A percentile compares a stretch with the other conserved stretches of the same genome.
Conservation (phyloP, 768 basidiomycete genomes). For the Termitomyces sp. region DNA sequence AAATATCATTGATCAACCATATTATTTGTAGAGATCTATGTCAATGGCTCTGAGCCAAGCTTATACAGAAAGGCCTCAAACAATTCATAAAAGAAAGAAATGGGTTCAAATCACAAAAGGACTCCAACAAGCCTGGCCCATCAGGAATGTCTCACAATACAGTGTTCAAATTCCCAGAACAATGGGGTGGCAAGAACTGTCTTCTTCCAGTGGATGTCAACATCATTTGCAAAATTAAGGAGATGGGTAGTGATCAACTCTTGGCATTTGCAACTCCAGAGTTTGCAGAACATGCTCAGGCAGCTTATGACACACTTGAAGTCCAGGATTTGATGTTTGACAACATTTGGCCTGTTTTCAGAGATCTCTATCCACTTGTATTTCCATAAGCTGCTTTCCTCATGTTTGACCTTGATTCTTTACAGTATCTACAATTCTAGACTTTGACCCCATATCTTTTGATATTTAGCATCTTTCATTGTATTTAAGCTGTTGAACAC, state of each 20-base stretch:
- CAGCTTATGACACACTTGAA: not conserved
- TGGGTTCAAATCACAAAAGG: conserved; percentile 18
- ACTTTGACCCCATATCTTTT: no score
- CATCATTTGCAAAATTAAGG: conserved; percentile 25
- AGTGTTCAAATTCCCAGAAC: not conserved
- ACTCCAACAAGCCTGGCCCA: not conserved
- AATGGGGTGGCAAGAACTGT: no score
- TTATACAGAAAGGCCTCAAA: not conserved
- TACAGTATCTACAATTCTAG: not conserved
- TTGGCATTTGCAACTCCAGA: conserved; percentile 12
- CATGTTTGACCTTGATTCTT: not conserved
- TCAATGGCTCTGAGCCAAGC: not conserved
- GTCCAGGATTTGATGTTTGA: not conserved
- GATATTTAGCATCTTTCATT: not conserved
- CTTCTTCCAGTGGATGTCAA: conserved; percentile 10
- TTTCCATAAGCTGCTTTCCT: not conserved
- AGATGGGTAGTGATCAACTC: not conserved
- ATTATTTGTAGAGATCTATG: not conserved
- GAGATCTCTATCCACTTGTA: not conserved
- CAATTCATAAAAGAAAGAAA: conserved; percentile 21
- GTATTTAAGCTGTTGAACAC: not conserved
- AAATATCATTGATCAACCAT: no score
- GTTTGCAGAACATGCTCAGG: conserved; percentile 16
- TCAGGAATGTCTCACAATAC: not conserved
- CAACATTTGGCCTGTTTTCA: not conserved